Evolutionary conservation across 2,329 filamentous ascomycete genomes (phyloP).

Genomic region (Hymenoscyphus scutula): DNA sequence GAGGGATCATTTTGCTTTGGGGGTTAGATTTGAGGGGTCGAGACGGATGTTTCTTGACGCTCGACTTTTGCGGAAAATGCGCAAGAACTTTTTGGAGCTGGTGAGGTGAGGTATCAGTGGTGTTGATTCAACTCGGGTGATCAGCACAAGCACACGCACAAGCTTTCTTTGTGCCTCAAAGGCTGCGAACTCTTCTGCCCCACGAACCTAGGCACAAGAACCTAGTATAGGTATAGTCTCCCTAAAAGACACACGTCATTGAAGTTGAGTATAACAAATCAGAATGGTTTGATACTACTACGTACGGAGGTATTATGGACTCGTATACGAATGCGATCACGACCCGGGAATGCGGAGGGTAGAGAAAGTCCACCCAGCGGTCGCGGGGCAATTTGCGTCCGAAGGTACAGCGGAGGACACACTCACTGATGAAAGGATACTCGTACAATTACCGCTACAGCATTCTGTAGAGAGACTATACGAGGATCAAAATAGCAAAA

Average conservation of each 20-base stretch:
- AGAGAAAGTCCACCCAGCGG: background rate
- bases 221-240: background rate
- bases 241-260: background rate
- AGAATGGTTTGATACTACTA: too few species aligned
- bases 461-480: too few species aligned
- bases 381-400: background rate
- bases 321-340: background rate
- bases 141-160: background rate
- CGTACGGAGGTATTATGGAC: background rate
- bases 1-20: constrained; percentile 19
- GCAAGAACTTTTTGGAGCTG: background rate
- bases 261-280: background rate
- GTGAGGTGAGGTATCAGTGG: background rate
- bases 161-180: constrained; percentile 7
- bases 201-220: background rate
- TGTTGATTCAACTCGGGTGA: background rate
- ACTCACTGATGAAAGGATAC: too few species aligned
- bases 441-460: too few species aligned
- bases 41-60: background rate
- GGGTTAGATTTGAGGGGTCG: background rate
- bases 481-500: background rate
- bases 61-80: background rate
- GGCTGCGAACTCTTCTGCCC: background rate
- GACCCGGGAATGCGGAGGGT: background rate
- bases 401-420: background rate